Percentiles rank a stretch among this genome's conserved stretches.
Conservation (phyloP, 257 asterid species). For the Fraxinus quadrangulata region DNA sequence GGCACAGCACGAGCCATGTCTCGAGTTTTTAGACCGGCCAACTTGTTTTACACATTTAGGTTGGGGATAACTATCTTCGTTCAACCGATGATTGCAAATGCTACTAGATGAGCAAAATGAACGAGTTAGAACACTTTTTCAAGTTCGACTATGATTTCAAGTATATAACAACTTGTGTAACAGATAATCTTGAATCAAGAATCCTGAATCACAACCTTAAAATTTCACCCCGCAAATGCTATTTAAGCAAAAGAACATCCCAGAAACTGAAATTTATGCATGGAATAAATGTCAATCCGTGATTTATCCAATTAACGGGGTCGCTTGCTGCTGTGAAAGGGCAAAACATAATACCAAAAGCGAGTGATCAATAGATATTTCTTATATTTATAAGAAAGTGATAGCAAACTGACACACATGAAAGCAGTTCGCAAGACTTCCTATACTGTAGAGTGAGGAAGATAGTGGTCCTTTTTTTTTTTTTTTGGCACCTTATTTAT, state of each 20-base stretch:
- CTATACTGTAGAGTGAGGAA: conserved; percentile 20
- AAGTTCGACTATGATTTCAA: background rate
- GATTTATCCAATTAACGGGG: background rate
- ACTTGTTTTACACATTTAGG: too few relatives aligned
- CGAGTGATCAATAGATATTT: background rate
- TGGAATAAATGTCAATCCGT: too few relatives aligned
- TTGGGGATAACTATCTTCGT: too few relatives aligned
- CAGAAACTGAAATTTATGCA: too few relatives aligned
- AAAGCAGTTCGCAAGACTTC: conserved; percentile 13
- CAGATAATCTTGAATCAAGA: background rate
- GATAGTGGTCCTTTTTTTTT: conserved; percentile 16
- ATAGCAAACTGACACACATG: conserved; percentile 29
- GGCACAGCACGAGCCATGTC: too few relatives aligned
- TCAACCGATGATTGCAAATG: too few relatives aligned
- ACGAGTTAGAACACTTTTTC: too few relatives aligned
- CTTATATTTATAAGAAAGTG: conserved; percentile 26
- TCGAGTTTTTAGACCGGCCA: too few relatives aligned
- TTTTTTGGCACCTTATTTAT: background rate
- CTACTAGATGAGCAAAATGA: too few relatives aligned
- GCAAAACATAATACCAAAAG: conserved; percentile 17
- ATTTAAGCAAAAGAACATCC: too few relatives aligned
- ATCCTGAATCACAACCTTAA: background rate
- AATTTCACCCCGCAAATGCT: background rate
- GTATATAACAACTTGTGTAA: too few relatives aligned
- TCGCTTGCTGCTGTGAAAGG: conserved; percentile 30